Percentiles rank a stretch among this genome's conserved stretches.
Evolutionary conservation across 768 basidiomycete species (phyloP).

Genomic region (Hortiboletus flavorubellus): DNA sequence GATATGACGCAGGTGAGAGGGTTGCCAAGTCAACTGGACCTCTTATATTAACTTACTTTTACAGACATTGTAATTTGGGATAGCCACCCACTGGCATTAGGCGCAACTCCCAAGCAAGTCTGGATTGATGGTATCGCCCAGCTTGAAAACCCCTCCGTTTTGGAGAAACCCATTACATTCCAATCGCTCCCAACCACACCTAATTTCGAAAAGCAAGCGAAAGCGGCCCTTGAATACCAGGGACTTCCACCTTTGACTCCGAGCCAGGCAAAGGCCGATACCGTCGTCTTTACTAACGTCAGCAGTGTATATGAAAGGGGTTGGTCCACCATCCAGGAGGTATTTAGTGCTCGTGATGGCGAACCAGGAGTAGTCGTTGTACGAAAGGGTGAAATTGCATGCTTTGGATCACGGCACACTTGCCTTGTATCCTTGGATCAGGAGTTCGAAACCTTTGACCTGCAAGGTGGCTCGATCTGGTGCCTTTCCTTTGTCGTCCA

Average conservation of each 20-base stretch:
- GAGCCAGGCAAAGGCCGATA: slow-evolving; percentile 33
- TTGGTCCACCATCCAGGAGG: slow-evolving; percentile 23
- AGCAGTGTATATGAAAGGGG: slow-evolving; percentile 43
- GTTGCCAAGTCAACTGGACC: background rate
- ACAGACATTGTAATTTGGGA: slow-evolving; percentile 74
- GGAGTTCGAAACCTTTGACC: slow-evolving; percentile 45
- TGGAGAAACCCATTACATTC: slow-evolving; percentile 50
- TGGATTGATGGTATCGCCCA: slow-evolving; percentile 86
- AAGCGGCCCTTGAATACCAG: slow-evolving; percentile 57
- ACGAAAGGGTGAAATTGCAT: slow-evolving; percentile 50
- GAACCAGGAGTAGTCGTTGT: slow-evolving; percentile 47
- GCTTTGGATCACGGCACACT: slow-evolving; percentile 39
- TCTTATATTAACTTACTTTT: background rate
- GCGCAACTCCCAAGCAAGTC: slow-evolving; percentile 77
- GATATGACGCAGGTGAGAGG: slow-evolving; percentile 63
- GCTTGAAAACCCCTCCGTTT: slow-evolving; percentile 42
- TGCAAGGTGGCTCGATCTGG: slow-evolving; percentile 63
- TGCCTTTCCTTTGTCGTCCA: slow-evolving; percentile 26
- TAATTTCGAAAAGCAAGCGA: slow-evolving; percentile 61
- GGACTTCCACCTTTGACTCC: slow-evolving; percentile 67
- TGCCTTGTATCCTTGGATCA: slow-evolving; percentile 23
- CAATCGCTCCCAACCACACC: slow-evolving; percentile 56
- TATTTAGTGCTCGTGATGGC: slow-evolving; percentile 11
- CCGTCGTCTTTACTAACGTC: slow-evolving; percentile 66
- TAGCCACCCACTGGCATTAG: slow-evolving; percentile 71